A percentile compares a stretch with the other conserved stretches of the same genome.
phyloP scores from a whole-genome alignment of 345 rosid genomes.

The Populus simonii region DNA sequence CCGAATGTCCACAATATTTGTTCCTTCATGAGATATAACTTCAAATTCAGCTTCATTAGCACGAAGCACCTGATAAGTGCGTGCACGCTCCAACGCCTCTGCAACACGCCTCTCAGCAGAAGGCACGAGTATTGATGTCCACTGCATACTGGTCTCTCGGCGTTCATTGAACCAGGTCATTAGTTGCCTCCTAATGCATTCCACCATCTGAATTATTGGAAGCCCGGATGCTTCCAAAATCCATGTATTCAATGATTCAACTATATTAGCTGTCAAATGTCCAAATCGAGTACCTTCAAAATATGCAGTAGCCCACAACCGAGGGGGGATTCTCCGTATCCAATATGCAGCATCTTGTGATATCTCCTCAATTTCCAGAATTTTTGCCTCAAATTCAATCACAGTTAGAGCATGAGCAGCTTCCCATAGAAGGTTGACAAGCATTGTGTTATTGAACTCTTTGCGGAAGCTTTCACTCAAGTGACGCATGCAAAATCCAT shows the following conservation, averaged over 20 bases:
- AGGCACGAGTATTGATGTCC: slow-evolving; percentile 93
- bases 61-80: slow-evolving; percentile 82
- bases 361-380: slow-evolving; percentile 82
- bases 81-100: slow-evolving; percentile 82
- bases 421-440: slow-evolving; percentile 90
- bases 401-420: slow-evolving; percentile 91
- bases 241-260: slow-evolving; percentile 84
- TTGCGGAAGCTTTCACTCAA: slow-evolving; percentile 89
- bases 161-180: slow-evolving; percentile 99
- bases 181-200: slow-evolving; percentile 91
- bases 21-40: slow-evolving; percentile 90
- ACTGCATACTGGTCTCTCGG: slow-evolving; percentile 87
- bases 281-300: slow-evolving; percentile 94
- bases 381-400: slow-evolving; percentile 84
- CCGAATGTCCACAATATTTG: slow-evolving; percentile 81
- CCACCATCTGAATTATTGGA: slow-evolving; percentile 99
- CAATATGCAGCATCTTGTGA: slow-evolving; percentile 94
- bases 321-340: slow-evolving; percentile 89
- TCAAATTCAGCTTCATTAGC: slow-evolving; percentile 96
- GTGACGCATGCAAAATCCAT: slow-evolving; percentile 96
- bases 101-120: slow-evolving; percentile 86
- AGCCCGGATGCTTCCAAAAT: slow-evolving; percentile 93
- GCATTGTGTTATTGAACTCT: slow-evolving; percentile 88
- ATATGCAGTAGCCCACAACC: slow-evolving; percentile 93
- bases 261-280: slow-evolving; percentile 78